These are phyloP conservation scores for Cutaneotrichosporon mucoides DNA, from an alignment of 1,284 basidiomycete genomes.

Conservation along the genomic window DNA sequence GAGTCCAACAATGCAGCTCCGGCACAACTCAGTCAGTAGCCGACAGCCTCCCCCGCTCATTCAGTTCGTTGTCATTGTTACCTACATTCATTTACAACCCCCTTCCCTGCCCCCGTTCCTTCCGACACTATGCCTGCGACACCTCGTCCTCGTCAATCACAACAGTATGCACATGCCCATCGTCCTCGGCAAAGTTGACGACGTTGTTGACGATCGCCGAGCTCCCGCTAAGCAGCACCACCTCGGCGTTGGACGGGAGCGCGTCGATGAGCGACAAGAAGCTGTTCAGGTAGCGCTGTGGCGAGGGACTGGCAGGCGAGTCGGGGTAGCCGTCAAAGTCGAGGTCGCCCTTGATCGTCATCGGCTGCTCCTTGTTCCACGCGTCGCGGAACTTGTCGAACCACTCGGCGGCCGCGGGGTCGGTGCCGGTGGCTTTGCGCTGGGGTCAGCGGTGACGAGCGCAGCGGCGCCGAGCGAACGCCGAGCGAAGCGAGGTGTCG, in stretches of 20 bases:
- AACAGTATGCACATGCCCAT: slow-evolving; percentile 11
- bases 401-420: slow-evolving; percentile 10
- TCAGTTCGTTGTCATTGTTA: too few relatives aligned
- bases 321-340: slow-evolving; percentile 18
- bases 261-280: slow-evolving; percentile 15
- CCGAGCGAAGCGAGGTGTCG: too few relatives aligned
- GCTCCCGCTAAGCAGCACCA: slow-evolving; percentile 8
- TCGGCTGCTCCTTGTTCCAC: slow-evolving; percentile 13
- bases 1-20: too few relatives aligned
- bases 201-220: slow-evolving; percentile 9
- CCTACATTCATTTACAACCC: too few relatives aligned
- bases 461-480: too few relatives aligned
- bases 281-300: slow-evolving; percentile 15
- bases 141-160: slow-evolving; percentile 2
- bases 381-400: slow-evolving; percentile 10
- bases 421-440: background rate
- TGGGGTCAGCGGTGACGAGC: background rate
- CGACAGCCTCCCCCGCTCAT: too few relatives aligned
- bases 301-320: slow-evolving; percentile 9
- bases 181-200: slow-evolving; percentile 9
- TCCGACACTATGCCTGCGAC: background rate
- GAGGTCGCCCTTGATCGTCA: slow-evolving; percentile 6
- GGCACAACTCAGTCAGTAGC: too few relatives aligned
- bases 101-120: too few relatives aligned
- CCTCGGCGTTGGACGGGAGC: slow-evolving; percentile 6